These are phyloP conservation scores for Aspergillus fischeri DNA, from an alignment of 2,329 filamentous ascomycete species.

Conservation along the genomic window DNA sequence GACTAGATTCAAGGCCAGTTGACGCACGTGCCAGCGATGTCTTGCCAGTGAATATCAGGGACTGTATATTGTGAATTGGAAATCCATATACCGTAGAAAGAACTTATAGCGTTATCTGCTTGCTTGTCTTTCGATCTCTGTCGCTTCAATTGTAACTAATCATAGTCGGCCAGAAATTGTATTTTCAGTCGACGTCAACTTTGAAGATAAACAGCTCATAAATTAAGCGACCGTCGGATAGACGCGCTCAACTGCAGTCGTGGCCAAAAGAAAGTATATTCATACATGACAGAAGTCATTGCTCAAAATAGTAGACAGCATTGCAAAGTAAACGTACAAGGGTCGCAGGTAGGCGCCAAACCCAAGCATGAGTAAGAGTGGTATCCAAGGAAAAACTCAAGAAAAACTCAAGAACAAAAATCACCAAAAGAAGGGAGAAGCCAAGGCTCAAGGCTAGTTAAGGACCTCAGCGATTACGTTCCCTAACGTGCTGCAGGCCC, in stretches of 20 bases:
- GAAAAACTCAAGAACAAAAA: not conserved
- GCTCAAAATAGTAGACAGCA: too few relatives aligned
- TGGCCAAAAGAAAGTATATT: not conserved
- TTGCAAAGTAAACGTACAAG: not conserved
- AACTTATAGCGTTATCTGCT: too few relatives aligned
- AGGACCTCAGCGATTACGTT: conserved; percentile 76
- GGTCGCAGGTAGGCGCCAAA: not conserved
- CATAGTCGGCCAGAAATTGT: not conserved
- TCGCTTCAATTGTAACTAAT: too few relatives aligned
- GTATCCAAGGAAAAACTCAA: not conserved
- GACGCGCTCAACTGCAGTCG: not conserved
- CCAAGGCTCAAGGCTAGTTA: conserved; percentile 9
- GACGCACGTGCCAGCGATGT: not conserved
- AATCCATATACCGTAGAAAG: too few relatives aligned
- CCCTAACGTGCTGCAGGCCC: conserved; percentile 71
- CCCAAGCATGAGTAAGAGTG: not conserved
- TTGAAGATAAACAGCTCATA: not conserved
- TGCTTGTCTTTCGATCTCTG: too few relatives aligned
- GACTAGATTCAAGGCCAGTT: conserved; percentile 14
- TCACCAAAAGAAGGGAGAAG: not conserved
- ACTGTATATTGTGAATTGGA: too few relatives aligned
- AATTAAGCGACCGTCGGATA: not conserved
- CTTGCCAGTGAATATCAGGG: too few relatives aligned
- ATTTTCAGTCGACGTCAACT: not conserved
- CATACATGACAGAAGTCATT: not conserved